phyloP scores from a whole-genome alignment of 495 filamentous ascomycete species.

The Lepidopterella palustris region DNA sequence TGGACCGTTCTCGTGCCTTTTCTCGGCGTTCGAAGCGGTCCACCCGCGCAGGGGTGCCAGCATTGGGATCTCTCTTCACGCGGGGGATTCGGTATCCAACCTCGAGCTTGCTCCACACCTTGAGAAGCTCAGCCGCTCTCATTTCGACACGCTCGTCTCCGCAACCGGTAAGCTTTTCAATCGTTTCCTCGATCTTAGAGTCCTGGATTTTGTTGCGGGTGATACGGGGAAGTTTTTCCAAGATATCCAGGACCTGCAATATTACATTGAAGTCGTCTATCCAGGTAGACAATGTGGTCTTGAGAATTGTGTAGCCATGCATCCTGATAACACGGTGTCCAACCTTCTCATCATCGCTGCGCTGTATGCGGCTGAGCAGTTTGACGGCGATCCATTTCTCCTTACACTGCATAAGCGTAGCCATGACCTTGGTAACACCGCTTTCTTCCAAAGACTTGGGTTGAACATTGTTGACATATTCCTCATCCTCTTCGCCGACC shows the following conservation, averaged over 20 bases:
- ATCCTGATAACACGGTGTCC: conserved; percentile 85
- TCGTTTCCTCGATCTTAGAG: conserved; percentile 85
- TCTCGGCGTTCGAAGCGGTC: conserved; percentile 55
- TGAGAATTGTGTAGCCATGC: conserved; percentile 95
- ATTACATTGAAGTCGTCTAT: conserved; percentile 83
- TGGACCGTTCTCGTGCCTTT: conserved; percentile 40
- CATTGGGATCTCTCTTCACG: conserved; percentile 57
- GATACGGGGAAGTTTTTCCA: conserved; percentile 80
- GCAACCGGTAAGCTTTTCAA: conserved; percentile 60
- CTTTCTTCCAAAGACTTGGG: conserved; percentile 78
- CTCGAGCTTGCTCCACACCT: conserved; percentile 82
- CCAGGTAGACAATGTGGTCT: conserved; percentile 73
- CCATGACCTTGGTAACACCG: conserved; percentile 96
- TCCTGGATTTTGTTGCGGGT: conserved; percentile 97
- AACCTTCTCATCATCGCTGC: conserved; percentile 82
- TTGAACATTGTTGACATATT: conserved; percentile 87
- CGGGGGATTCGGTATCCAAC: conserved; percentile 94
- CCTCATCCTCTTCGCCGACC: conserved; percentile 88
- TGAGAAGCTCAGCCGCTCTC: conserved; percentile 63
- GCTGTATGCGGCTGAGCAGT: conserved; percentile 80
- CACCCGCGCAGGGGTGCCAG: conserved; percentile 48
- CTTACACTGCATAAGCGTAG: conserved; percentile 94
- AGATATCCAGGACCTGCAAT: conserved; percentile 81
- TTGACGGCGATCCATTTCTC: conserved; percentile 99
- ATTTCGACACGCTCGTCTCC: conserved; percentile 69